Percentiles rank a stretch among this genome's conserved stretches.
These are phyloP conservation scores for Cordyceps fumosorosea DNA, from an alignment of 2,329 filamentous ascomycete species.

Conservation along the genomic window DNA sequence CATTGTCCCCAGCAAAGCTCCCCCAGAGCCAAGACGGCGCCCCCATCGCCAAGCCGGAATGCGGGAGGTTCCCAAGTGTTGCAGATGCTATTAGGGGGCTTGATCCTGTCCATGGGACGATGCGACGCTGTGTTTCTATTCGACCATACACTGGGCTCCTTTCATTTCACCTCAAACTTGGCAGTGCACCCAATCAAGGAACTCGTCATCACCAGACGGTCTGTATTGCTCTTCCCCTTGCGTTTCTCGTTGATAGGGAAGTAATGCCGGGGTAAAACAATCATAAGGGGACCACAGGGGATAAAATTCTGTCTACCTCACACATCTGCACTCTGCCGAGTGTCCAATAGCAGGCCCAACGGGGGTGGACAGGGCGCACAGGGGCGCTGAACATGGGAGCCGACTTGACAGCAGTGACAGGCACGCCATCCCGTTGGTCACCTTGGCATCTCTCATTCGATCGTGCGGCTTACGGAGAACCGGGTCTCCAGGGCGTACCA, in stretches of 20 bases:
- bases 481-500: background rate
- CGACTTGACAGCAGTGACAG: background rate
- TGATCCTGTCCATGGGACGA: background rate
- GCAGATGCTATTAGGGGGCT: background rate
- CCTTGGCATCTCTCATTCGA: slow-evolving; percentile 8
- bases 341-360: background rate
- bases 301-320: background rate
- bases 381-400: background rate
- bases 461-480: background rate
- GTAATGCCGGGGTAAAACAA: background rate
- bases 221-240: background rate
- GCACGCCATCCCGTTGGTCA: background rate
- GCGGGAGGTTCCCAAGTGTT: background rate
- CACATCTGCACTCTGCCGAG: background rate
- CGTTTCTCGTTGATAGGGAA: background rate
- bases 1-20: background rate
- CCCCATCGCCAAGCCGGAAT: slow-evolving; percentile 5
- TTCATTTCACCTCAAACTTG: background rate
- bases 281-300: background rate
- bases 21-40: background rate
- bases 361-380: background rate
- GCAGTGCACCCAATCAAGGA: background rate
- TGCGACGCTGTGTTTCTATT: background rate
- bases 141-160: background rate
- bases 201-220: background rate